phyloP scores from a whole-genome alignment of 495 filamentous ascomycete genomes.

The Neurospora sp. region DNA sequence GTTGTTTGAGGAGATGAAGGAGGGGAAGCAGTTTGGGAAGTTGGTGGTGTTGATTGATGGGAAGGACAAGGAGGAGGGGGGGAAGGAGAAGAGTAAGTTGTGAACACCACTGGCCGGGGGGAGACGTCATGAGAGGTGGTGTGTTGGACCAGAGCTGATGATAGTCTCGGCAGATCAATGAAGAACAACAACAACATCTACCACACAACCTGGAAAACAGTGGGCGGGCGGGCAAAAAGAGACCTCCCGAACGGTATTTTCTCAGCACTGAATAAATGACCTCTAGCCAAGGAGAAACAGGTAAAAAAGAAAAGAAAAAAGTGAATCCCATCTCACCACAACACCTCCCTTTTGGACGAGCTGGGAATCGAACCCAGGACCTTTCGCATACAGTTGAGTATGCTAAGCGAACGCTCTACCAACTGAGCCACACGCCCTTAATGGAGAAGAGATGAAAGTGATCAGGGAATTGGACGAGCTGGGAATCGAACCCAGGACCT shows the following conservation, averaged over 20 bases:
- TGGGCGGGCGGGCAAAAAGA: too few species aligned
- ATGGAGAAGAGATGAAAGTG: too few species aligned
- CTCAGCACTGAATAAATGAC: too few species aligned
- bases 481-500: too few species aligned
- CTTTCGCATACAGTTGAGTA: neutral
- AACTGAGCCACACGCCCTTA: neutral
- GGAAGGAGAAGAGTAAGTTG: neutral
- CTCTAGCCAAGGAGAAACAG: too few species aligned
- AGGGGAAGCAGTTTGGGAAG: conserved; percentile 70
- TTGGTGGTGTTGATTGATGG: conserved; percentile 45
- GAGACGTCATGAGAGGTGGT: neutral
- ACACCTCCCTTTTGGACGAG: neutral
- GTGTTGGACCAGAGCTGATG: neutral
- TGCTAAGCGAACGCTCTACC: neutral
- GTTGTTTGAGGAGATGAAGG: conserved; percentile 66
- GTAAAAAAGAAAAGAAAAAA: neutral
- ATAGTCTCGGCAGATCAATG: neutral
- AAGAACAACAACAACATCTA: too few species aligned
- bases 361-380: neutral
- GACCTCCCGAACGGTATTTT: too few species aligned
- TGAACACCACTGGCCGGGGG: neutral
- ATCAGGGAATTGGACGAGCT: too few species aligned
- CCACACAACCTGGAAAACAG: too few species aligned
- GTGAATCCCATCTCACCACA: neutral
- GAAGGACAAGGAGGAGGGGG: conserved; percentile 4